Conservation (phyloP, 2,329 filamentous ascomycete species). For the Albophoma yamanashiensis region DNA sequence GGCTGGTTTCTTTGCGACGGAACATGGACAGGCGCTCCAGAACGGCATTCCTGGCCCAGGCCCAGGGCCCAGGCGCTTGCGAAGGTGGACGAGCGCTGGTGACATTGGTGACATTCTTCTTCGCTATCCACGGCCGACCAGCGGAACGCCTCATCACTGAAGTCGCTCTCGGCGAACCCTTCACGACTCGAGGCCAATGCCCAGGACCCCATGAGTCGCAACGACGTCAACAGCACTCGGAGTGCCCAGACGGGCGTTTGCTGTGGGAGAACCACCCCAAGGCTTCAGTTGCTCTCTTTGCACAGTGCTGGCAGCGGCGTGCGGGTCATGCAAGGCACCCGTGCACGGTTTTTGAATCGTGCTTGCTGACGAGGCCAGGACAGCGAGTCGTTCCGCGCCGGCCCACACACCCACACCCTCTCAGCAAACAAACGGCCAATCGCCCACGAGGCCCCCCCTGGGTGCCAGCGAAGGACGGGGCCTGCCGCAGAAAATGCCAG, state of each 20-base stretch:
- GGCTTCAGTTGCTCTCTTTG: not conserved
- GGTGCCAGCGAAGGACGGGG: not conserved
- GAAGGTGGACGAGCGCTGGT: not conserved
- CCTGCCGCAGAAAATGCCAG: not conserved
- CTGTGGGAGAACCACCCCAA: not conserved
- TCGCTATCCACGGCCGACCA: not conserved
- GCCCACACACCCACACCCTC: not conserved
- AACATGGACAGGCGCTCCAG: not conserved
- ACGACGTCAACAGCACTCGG: not conserved
- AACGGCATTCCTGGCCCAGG: not conserved
- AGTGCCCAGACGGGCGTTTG: not conserved
- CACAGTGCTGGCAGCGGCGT: not conserved
- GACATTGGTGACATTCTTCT: not conserved
- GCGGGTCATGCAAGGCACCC: not conserved
- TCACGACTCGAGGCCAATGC: not conserved
- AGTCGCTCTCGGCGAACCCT: not conserved
- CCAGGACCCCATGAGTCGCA: not conserved
- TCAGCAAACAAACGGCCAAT: constrained; percentile 6
- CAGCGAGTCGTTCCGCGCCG: not conserved
- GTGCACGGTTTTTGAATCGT: not conserved
- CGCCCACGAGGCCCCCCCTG: constrained; percentile 19
- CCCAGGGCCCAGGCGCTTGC: not conserved
- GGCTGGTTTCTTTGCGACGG: not conserved
- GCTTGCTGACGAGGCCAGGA: not conserved
- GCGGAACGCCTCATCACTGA: not conserved